phyloP scores from a whole-genome alignment of 495 filamentous ascomycete genomes.

The Endocarpon pusillum region DNA sequence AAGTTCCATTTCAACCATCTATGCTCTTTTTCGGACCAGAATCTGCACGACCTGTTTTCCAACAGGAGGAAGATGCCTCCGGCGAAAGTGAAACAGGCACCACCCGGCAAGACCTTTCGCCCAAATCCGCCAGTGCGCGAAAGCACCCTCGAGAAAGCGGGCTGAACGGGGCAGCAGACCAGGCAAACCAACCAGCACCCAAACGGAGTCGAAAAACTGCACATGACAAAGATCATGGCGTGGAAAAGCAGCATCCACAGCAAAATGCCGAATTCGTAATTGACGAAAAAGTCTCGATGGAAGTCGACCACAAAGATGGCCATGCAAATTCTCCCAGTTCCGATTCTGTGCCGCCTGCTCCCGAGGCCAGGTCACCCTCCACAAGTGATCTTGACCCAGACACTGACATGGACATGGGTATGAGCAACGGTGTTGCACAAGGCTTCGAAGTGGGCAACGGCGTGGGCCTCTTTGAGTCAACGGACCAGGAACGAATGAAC shows the following conservation, averaged over 20 bases:
- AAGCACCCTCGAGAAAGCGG: conserved; percentile 26
- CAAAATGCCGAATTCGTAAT: conserved; percentile 20
- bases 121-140: conserved; percentile 17
- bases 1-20: conserved; percentile 19
- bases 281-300: conserved; percentile 10
- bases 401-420: conserved; percentile 7
- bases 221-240: conserved; percentile 33
- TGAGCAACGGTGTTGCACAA: neutral
- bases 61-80: conserved; percentile 15
- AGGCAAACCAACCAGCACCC: conserved; percentile 8
- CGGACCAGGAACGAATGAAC: conserved; percentile 24
- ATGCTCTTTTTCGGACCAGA: conserved; percentile 35
- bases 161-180: conserved; percentile 19
- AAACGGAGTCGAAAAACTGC: conserved; percentile 17
- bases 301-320: conserved; percentile 9
- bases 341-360: conserved; percentile 12
- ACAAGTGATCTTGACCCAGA: conserved; percentile 4
- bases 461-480: conserved; percentile 9
- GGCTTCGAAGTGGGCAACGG: conserved; percentile 14
- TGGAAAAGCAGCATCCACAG: conserved; percentile 23
- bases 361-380: conserved; percentile 10
- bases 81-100: conserved; percentile 10
- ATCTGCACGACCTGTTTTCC: conserved; percentile 18
- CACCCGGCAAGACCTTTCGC: conserved; percentile 15
- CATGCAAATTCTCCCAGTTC: no score